Conservation (phyloP, 495 filamentous ascomycete species). For the Aspergillus haitiensis region DNA sequence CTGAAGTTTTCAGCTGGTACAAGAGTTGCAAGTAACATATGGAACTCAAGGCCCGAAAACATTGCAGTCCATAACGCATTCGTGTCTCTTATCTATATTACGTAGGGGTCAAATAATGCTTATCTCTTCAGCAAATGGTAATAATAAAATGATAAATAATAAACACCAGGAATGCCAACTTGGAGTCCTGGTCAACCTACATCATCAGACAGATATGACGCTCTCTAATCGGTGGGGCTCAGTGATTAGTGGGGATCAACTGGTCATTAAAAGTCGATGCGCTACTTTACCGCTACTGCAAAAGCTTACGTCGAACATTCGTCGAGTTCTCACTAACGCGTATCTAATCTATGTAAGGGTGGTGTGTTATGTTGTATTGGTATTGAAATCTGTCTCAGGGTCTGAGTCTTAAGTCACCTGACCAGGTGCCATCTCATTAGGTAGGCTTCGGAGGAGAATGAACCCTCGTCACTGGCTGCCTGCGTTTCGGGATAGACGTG, state of each 20-base stretch:
- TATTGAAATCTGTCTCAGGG: background rate
- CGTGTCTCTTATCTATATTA: too few relatives aligned
- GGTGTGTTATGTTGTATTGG: background rate
- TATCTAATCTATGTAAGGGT: background rate
- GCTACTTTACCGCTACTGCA: background rate
- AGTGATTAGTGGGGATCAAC: background rate
- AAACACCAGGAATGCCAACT: background rate
- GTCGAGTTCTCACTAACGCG: background rate
- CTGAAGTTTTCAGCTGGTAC: too few relatives aligned
- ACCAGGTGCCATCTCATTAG: background rate
- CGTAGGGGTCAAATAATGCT: too few relatives aligned
- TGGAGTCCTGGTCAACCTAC: background rate
- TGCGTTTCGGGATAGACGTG: background rate
- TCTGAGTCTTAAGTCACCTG: background rate
- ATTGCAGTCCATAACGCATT: too few relatives aligned
- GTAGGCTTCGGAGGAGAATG: background rate
- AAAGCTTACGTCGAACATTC: background rate
- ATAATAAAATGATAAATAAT: background rate
- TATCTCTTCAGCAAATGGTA: background rate
- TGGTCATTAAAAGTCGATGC: background rate
- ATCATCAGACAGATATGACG: background rate
- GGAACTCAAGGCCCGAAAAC: too few relatives aligned
- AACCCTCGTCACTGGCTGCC: slow-evolving; percentile 2
- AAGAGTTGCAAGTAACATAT: too few relatives aligned
- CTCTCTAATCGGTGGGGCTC: background rate